Evolutionary conservation across 2,329 filamentous ascomycete genomes (phyloP).

Genomic region (Penicillium sp.): DNA sequence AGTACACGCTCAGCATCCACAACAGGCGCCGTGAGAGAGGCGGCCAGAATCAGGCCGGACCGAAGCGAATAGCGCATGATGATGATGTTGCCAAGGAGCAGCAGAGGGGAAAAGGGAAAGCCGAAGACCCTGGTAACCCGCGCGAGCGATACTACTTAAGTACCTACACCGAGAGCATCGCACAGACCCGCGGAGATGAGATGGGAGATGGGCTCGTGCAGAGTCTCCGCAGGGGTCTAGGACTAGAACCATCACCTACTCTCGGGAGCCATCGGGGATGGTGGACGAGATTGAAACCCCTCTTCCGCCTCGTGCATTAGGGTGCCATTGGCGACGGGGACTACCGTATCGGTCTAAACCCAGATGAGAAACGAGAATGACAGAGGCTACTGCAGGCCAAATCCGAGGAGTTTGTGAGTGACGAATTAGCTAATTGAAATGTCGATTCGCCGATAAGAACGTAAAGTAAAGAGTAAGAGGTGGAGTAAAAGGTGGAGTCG

Average conservation of each 20-base stretch:
- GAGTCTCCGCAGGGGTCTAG: background rate
- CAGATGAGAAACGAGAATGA: background rate
- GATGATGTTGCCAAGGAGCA: conserved; percentile 2
- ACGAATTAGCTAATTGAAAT: conserved; percentile 21
- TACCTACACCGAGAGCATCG: background rate
- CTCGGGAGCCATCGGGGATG: background rate
- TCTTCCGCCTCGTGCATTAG: background rate
- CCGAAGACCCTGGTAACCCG: background rate
- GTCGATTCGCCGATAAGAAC: conserved; percentile 3
- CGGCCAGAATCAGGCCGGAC: conserved; percentile 25
- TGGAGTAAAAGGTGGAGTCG: background rate
- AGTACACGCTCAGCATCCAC: conserved; percentile 62
- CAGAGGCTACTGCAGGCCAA: conserved; percentile 7
- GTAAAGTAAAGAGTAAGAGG: background rate
- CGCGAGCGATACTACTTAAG: background rate
- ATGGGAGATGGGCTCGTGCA: background rate
- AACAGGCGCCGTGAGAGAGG: conserved; percentile 23
- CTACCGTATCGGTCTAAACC: background rate
- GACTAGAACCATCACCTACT: background rate
- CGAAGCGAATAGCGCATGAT: conserved; percentile 28
- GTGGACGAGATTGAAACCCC: background rate
- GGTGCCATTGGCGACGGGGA: background rate
- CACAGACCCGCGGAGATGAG: conserved; percentile 1
- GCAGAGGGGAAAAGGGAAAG: background rate
- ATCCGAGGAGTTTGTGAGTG: conserved; percentile 7